Evolutionary conservation across 2,329 filamentous ascomycete species (phyloP).

Genomic region (Periconia macrospinosa): DNA sequence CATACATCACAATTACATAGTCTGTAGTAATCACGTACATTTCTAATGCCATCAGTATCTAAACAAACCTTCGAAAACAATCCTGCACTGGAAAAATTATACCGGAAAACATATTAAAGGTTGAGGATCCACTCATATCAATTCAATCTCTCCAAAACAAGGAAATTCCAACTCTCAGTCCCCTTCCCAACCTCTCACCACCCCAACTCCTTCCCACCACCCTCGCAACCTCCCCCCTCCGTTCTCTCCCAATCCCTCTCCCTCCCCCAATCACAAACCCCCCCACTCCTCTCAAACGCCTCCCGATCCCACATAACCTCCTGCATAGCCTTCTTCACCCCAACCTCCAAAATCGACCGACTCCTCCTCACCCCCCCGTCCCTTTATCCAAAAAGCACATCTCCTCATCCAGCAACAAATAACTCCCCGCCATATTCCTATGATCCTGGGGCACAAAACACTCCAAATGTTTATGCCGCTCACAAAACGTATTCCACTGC

Average conservation of each 20-base stretch:
- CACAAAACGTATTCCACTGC: slow-evolving; percentile 52
- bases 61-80: no score
- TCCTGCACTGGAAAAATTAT: no score
- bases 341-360: slow-evolving; percentile 46
- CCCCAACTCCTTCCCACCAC: background rate
- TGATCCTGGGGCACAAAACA: slow-evolving; percentile 56
- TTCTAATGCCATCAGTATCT: no score
- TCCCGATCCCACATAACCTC: slow-evolving; percentile 52
- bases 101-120: no score
- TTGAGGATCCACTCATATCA: no score
- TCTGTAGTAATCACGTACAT: no score
- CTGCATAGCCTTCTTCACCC: slow-evolving; percentile 49
- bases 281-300: slow-evolving; percentile 49
- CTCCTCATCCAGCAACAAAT: slow-evolving; percentile 52
- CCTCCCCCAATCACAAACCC: slow-evolving; percentile 53
- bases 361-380: slow-evolving; percentile 30
- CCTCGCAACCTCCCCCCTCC: background rate
- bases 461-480: slow-evolving; percentile 36
- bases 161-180: no score
- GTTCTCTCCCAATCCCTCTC: slow-evolving; percentile 3
- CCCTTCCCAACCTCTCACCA: background rate
- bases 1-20: no score
- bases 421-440: slow-evolving; percentile 45
- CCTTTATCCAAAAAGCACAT: slow-evolving; percentile 55
- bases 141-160: no score